Evolutionary conservation across 139 green algal genomes (phyloP), one percentile per base, ranked within the genome.

Genomic region (Nannochloris sp.): DNA sequence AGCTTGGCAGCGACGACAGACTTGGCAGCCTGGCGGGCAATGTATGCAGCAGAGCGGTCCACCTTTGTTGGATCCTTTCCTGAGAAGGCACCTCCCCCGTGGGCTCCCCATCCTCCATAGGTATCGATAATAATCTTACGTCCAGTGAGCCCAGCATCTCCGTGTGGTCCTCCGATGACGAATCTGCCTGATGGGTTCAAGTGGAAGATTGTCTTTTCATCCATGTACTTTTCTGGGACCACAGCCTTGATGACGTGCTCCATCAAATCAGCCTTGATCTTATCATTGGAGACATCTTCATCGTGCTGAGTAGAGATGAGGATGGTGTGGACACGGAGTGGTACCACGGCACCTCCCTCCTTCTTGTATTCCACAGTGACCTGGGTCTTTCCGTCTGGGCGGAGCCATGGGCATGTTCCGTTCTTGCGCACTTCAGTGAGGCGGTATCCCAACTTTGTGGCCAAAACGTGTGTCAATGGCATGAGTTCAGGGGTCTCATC

Each of bases 71-170:
- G 82, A 74, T 88, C 80, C 86, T 96, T 97, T 69, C 91, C 90
- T 56, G 87, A 96, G 88, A 99, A 99, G 60, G 93, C 93, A 57
- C 93, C 93, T 56, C 93, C 93, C 65, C 93, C 93, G 78, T 99
- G 93, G 1, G 93, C 93, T 59, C 93, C 93, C 93, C 93, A 99
- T 64, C 93, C 93, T 34, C 93, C 93, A 73, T 99, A 99, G 34
- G 93, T 99, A 83, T 99, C 93, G 64, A 99, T 98, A 80, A 99
- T 99, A 81, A 99, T 99, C 85, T 98, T 98, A 66, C 92, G 83
- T 58, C 93, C 90, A 49, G 93, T 99, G 51, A 99, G 84, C 48
- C 93, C 93, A 53, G 93, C 93, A 66, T 99, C 93, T 56, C 93
- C 93, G 72, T 98, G 89, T 4, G 93, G 93, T 12, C 93, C 93